Evolutionary conservation across 169 alveolate species (phyloP).

Genomic region (Plasmodium sp.): DNA sequence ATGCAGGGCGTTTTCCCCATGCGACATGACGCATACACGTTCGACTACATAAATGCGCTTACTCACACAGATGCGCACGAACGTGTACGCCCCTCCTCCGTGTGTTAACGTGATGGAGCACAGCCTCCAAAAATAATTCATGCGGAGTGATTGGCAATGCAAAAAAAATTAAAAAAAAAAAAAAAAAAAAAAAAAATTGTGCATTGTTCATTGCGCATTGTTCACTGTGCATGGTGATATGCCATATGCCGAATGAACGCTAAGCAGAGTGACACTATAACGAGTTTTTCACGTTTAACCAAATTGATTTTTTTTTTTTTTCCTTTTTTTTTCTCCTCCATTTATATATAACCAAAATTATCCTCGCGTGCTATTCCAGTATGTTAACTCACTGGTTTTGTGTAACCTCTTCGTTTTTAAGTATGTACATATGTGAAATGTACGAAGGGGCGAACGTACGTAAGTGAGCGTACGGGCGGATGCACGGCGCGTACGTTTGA

Average conservation of each 20-base stretch:
- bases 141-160: not conserved
- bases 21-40: not conserved
- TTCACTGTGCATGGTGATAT: not conserved
- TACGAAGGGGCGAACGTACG: not conserved
- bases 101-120: not conserved
- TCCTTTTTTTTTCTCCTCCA: not conserved
- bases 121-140: not conserved
- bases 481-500: not conserved
- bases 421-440: not conserved
- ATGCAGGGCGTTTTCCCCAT: not conserved
- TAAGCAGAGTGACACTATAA: not conserved
- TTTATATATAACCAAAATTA: not conserved
- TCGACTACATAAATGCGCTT: not conserved
- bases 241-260: not conserved
- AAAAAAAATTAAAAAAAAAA: not conserved
- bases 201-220: conserved; percentile 3
- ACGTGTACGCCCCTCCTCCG: not conserved
- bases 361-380: not conserved
- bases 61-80: not conserved
- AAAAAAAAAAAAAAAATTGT: not conserved
- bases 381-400: not conserved
- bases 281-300: not conserved
- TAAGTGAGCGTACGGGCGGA: not conserved
- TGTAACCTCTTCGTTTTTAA: not conserved
- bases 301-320: not conserved